These are phyloP conservation scores for Toxicodendron radicans DNA, from an alignment of 345 rosid genomes.

Conservation along the genomic window DNA sequence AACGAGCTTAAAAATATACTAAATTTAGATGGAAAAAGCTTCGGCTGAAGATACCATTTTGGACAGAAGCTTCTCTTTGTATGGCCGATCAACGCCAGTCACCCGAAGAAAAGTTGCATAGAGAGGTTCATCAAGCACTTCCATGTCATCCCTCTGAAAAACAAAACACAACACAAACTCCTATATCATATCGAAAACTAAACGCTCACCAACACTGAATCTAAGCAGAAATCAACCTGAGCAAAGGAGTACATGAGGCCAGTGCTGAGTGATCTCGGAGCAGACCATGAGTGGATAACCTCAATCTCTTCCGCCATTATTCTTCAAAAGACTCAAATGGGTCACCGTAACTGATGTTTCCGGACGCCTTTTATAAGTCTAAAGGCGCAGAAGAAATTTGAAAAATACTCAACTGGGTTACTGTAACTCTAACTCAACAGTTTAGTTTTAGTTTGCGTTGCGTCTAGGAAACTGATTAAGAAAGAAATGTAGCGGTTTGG, in stretches of 20 bases:
- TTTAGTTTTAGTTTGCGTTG: no score
- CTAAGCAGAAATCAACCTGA: slow-evolving; percentile 40
- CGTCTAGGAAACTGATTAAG: no score
- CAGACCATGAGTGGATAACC: slow-evolving; percentile 85
- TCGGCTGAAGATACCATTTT: slow-evolving; percentile 40
- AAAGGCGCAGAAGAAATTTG: no score
- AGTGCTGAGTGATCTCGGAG: slow-evolving; percentile 93
- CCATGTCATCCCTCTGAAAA: slow-evolving; percentile 70
- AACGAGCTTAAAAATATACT: not conserved
- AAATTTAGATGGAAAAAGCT: no score
- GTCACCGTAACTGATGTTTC: no score
- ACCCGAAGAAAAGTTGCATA: slow-evolving; percentile 57
- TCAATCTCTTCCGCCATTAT: slow-evolving; percentile 38
- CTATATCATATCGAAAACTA: not conserved
- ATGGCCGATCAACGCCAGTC: slow-evolving; percentile 65
- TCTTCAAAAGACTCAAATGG: not conserved
- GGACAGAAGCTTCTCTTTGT: slow-evolving; percentile 58
- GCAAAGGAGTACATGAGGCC: slow-evolving; percentile 85
- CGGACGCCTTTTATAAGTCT: no score
- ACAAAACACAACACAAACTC: not conserved
- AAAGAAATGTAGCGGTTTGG: no score
- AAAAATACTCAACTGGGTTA: no score
- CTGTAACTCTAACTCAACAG: no score
- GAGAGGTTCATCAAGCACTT: slow-evolving; percentile 77
- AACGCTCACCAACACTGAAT: no score